Evolutionary conservation across 2,329 filamentous ascomycete species (phyloP), one percentile per base, ranked within the genome.

Genomic region (Cladobotryum mycophilum): DNA sequence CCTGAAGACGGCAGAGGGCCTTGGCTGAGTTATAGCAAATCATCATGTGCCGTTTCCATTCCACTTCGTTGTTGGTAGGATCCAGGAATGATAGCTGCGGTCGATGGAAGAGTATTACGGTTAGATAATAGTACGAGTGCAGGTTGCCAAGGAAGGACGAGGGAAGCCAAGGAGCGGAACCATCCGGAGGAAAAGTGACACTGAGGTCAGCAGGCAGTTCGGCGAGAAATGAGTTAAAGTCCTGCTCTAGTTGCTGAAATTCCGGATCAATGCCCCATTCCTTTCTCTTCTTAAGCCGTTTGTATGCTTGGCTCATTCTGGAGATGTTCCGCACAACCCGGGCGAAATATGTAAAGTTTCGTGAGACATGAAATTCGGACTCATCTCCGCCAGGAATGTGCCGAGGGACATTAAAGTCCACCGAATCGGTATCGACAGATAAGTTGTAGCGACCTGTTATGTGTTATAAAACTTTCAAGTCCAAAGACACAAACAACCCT

Each of bases 131-230:
- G 67, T 97, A 95, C 2, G 85, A 86, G 64, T 96, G 88, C 67
- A 96, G 76, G 62, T 96, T 95, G 35, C 89, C 92, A 44, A 95
- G 77, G 61, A 91, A 96, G 58, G 95, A 87, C 7, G 88, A 92
- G 3, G 88, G 81, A 15, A 96, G 75, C 85, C 87, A 93, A 0
- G 91, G 91, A 2, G 88, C 78, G 3, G 86, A 87, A 45, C 86
- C 88, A 62, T 95, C 88, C 0, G 80, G 67, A 3, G 90, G 86
- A 63, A 91, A 95, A 3, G 79, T 81, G 36, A 97, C 76, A 55
- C 86, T 79, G 54, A 97, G 73, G 64, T 96, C 89, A 11, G 79
- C 70, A 0, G 92, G 92, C 6, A 97, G 74, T 50, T 89, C 86
- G 44, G 79, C 76, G 53, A 89, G 70, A 87, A 89, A 96, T 5